A percentile compares a stretch with the other conserved stretches of the same genome.
phyloP scores from a whole-genome alignment of 108 stramenopile species.

The Aurantiochytrium sp. region DNA sequence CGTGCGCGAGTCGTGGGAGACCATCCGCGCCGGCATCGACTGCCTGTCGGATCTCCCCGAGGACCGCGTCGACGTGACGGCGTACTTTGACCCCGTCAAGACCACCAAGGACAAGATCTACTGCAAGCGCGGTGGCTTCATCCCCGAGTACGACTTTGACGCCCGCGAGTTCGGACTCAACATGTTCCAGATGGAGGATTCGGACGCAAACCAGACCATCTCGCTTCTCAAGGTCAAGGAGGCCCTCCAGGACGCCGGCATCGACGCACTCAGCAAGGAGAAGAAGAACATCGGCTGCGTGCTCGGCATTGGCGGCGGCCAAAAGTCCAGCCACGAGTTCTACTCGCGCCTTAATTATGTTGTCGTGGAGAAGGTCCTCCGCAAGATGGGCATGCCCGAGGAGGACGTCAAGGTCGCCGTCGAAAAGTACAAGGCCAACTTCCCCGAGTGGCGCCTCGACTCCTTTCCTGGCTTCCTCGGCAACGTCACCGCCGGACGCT shows the following conservation, averaged over 20 bases:
- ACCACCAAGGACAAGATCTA: neutral
- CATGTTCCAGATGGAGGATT: neutral
- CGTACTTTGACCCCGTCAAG: neutral
- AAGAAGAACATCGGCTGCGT: neutral
- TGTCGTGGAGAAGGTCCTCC: neutral
- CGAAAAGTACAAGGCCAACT: constrained; percentile 1
- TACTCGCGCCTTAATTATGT: neutral
- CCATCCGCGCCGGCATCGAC: neutral
- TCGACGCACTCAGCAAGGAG: neutral
- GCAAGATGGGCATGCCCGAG: neutral
- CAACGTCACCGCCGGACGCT: neutral
- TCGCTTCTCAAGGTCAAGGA: neutral
- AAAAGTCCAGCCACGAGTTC: neutral
- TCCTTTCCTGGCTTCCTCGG: neutral
- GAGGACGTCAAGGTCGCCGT: neutral
- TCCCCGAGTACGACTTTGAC: neutral
- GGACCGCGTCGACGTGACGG: neutral
- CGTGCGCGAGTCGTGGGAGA: neutral
- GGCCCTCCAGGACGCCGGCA: neutral
- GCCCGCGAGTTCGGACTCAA: neutral
- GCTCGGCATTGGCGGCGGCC: neutral
- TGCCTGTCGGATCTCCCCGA: neutral
- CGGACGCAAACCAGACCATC: neutral
- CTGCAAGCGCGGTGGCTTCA: neutral
- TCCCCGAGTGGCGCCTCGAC: neutral